Base-by-base conservation (phyloP, 164 flowering plant species). In the Nymphaea thermarum region DNA sequence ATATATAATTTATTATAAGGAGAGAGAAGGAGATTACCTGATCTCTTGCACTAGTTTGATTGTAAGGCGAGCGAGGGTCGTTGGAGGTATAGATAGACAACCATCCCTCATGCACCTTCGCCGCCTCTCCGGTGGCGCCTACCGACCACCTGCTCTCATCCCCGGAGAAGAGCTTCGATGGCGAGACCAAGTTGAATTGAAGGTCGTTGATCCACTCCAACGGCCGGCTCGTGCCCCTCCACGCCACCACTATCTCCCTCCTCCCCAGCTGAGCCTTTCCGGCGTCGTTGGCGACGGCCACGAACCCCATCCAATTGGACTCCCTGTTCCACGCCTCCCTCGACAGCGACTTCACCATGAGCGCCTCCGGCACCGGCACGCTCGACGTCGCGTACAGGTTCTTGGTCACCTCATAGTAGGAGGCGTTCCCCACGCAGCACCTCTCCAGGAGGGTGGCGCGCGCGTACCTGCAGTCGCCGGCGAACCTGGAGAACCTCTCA, bases 271-370 rank as follows among this genome's bases (percentile, higher is more conserved):
- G 67, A 65, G 18, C 64, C 70, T 71, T 71, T 36, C 86, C 83
- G 57, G 85, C 82, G 63, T 87, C 88, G 0, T 83, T 83, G 6
- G 84, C 84, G 68, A 84, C 91, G 2, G 88, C 91, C 5, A 86
- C 77, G 8, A 68, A 82, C 59, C 87, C 87, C 25, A 84, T 84
- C 77, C 78, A 84, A 65, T 85, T 85, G 6, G 81, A 78, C 66
- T 81, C 85, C 66, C 63, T 70, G 16, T 74, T 65, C 83, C 83
- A 81, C 0, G 83, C 76, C 57, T 81, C 83, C 70, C 77, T 73
- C 36, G 83, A 76, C 53, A 73, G 36, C 2, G 86, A 77, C 71
- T 64, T 71, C 3, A 80, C 4, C 11, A 83, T 62, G 65, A 85
- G 80, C 4, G 80, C 74, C 2, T 74, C 82, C 0, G 85, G 86